Evolutionary conservation across 148 eudicot species (phyloP), one percentile per base, ranked within the genome.

Genomic region (Rhododendron henanense): DNA sequence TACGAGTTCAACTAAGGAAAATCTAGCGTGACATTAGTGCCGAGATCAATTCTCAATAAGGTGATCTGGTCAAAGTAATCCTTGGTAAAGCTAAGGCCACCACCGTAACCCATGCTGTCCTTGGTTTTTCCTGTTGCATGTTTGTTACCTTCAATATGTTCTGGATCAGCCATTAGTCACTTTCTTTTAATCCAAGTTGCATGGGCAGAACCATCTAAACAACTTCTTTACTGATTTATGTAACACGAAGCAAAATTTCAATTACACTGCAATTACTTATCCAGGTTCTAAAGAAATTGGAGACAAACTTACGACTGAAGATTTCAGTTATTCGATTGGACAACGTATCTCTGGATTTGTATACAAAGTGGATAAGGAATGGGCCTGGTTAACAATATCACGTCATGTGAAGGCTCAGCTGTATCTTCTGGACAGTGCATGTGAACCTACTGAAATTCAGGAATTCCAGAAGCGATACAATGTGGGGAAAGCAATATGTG

Each of bases 341-440:
- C 96, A 95, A 90, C 87, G 35, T 57, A 93, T 95, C 82, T 87
- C 85, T 90, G 99, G 98, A 57, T 97, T 92, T 87, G 94, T 95
- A 4, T 94, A 91, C 85, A 97, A 93, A 87, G 97, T 95, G 82
- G 99, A 97, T 83, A 90, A 87, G 53, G 98, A 97, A 47, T 97
- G 99, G 98, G 95, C 90, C 83, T 93, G 98, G 99, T 76, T 94
- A 85, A 87, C 94, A 28, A 73, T 97, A 76, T 93, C 98, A 76
- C 93, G 95, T 74, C 89, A 88, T 83, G 93, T 93, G 84, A 94
- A 89, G 53, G 99, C 95, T 31, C 95, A 89, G 89, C 90, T 97
- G 14, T 93, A 91, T 86, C 19, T 97, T 91, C 97, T 97, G 69
- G 98, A 97, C 91, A 92, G 93, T 88, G 83, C 93, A 69, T 83